These are phyloP conservation scores for Globisporangium megalacanthum DNA, from an alignment of 352 stramenopile genomes.

Conservation along the genomic window DNA sequence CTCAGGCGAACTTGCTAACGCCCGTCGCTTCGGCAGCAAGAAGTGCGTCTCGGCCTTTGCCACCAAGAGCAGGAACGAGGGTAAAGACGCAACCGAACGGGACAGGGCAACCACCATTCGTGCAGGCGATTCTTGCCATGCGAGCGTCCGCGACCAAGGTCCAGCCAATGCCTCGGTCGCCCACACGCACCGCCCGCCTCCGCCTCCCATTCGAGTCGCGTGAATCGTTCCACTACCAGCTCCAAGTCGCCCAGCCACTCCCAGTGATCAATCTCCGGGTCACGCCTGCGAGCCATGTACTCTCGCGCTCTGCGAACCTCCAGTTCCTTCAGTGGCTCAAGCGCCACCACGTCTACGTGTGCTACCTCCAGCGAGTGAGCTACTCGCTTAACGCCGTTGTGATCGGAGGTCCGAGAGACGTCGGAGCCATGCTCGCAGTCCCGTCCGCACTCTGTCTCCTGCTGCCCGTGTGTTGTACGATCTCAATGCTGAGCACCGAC, in stretches of 20 bases:
- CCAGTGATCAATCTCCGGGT: constrained; percentile 1
- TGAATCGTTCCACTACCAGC: constrained; percentile 4
- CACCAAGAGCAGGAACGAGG: too few relatives aligned
- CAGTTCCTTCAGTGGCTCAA: constrained; percentile 4
- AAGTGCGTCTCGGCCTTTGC: too few relatives aligned
- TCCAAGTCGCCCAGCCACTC: constrained; percentile 4
- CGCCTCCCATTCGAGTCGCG: neutral
- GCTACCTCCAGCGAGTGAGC: neutral
- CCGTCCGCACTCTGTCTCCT: constrained; percentile 12
- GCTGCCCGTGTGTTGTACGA: constrained; percentile 1
- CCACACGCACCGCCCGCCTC: too few relatives aligned
- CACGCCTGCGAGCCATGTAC: neutral
- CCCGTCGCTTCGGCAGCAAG: too few relatives aligned
- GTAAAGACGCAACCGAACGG: too few relatives aligned
- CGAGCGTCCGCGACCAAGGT: too few relatives aligned
- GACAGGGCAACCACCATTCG: too few relatives aligned
- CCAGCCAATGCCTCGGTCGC: too few relatives aligned
- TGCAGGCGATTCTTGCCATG: too few relatives aligned
- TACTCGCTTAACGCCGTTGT: neutral
- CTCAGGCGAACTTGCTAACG: too few relatives aligned
- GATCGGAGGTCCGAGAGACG: neutral
- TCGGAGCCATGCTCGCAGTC: constrained; percentile 5
- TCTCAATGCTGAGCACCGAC: constrained; percentile 13
- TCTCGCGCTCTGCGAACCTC: neutral
- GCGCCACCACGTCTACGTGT: neutral